Conservation (phyloP, 805 yeast genomes). For the Wickerhamomyces mucosus region DNA sequence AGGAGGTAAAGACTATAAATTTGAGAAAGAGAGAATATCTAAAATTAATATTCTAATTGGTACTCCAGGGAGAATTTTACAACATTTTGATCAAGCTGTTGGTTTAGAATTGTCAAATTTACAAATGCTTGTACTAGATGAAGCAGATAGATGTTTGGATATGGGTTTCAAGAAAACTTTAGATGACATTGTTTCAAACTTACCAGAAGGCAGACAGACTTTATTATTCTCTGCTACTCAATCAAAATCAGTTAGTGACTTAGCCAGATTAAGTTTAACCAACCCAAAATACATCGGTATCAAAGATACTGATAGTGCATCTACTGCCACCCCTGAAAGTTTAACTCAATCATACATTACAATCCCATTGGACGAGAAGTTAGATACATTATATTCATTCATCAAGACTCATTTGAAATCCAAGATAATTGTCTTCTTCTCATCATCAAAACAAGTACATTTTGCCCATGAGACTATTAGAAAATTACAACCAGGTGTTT, state of each 20-base stretch:
- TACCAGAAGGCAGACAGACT: slow-evolving; percentile 88
- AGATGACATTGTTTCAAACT: slow-evolving; percentile 50
- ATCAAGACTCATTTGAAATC: slow-evolving; percentile 66
- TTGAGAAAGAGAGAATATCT: slow-evolving; percentile 59
- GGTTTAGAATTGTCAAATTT: slow-evolving; percentile 51
- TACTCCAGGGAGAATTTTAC: slow-evolving; percentile 85
- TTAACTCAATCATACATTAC: slow-evolving; percentile 77
- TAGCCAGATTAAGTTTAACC: slow-evolving; percentile 82
- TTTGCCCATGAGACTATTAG: slow-evolving; percentile 22
- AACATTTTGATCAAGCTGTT: slow-evolving; percentile 57
- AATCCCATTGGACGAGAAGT: slow-evolving; percentile 66
- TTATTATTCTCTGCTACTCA: slow-evolving; percentile 93
- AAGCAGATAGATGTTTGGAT: slow-evolving; percentile 86
- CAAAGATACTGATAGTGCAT: slow-evolving; percentile 44
- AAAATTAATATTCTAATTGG: slow-evolving; percentile 77
- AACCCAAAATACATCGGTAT: slow-evolving; percentile 89
- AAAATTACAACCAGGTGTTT: slow-evolving; percentile 30
- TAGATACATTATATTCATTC: slow-evolving; percentile 70
- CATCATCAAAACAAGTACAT: slow-evolving; percentile 52
- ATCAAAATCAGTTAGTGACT: slow-evolving; percentile 71
- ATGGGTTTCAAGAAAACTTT: slow-evolving; percentile 66
- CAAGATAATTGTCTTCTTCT: slow-evolving; percentile 73
- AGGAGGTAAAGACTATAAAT: slow-evolving; percentile 54
- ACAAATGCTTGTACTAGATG: slow-evolving; percentile 79
- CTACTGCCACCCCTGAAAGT: slow-evolving; percentile 70